Evolutionary conservation across 257 asterid genomes (phyloP).

Genomic region (Orobanche coerulescens): DNA sequence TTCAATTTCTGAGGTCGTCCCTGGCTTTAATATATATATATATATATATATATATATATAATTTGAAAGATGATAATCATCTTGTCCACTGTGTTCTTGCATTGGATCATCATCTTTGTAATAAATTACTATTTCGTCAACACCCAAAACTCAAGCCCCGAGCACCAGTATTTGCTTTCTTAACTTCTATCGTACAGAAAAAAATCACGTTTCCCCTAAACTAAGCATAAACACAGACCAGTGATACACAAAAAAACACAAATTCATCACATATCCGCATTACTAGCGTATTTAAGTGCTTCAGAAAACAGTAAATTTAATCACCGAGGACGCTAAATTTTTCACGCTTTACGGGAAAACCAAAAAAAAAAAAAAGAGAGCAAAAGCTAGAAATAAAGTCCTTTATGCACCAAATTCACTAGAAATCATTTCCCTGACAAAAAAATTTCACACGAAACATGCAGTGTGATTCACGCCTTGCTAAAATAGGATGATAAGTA

Average conservation of each 20-base stretch:
- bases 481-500: not conserved
- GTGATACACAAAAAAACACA: not conserved
- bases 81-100: not conserved
- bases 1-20: too few relatives aligned
- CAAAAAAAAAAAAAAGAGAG: too few relatives aligned
- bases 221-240: not conserved
- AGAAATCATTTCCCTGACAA: not conserved
- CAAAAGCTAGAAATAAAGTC: not conserved
- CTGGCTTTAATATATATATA: too few relatives aligned
- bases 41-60: too few relatives aligned
- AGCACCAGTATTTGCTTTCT: not conserved
- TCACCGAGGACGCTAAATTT: not conserved
- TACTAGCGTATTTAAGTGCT: not conserved
- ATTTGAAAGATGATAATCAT: not conserved
- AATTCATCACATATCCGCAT: conserved; percentile 10
- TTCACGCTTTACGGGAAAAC: not conserved
- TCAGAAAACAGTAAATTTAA: not conserved
- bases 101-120: too few relatives aligned
- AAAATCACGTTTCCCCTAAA: not conserved
- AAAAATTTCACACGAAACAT: not conserved
- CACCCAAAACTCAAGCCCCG: not conserved
- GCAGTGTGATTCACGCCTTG: not conserved
- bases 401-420: not conserved
- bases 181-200: not conserved
- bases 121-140: not conserved